phyloP scores from a whole-genome alignment of 2,329 filamentous ascomycete species.

The Aspergillus bombycis region DNA sequence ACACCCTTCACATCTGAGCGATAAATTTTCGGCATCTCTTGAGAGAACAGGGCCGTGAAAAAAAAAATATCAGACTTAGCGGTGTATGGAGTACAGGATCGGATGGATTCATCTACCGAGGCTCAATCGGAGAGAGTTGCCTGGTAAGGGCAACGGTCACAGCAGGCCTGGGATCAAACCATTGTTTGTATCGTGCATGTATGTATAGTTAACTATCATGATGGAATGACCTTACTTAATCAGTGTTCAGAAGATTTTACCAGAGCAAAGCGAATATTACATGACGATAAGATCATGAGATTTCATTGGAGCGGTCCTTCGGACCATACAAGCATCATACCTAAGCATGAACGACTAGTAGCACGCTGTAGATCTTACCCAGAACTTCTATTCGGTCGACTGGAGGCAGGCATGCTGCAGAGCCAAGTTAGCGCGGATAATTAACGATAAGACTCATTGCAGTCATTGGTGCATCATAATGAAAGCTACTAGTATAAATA shows the following conservation, averaged over 20 bases:
- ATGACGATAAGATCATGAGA: conserved; percentile 12
- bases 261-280: conserved; percentile 6
- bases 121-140: neutral
- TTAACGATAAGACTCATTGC: neutral
- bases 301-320: conserved; percentile 13
- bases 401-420: neutral
- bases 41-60: neutral
- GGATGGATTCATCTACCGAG: neutral
- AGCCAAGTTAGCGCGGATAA: neutral
- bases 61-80: neutral
- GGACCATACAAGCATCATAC: neutral
- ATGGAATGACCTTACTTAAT: neutral
- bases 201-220: neutral
- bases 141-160: neutral
- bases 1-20: neutral
- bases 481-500: neutral
- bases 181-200: neutral
- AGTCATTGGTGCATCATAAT: neutral
- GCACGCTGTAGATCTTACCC: neutral
- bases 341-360: neutral
- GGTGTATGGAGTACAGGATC: neutral
- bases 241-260: neutral
- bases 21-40: neutral
- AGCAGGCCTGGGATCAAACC: neutral
- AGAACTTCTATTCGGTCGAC: neutral